phyloP scores from a whole-genome alignment of 2,329 filamentous ascomycete species.

The Pezicula rhizophila region DNA sequence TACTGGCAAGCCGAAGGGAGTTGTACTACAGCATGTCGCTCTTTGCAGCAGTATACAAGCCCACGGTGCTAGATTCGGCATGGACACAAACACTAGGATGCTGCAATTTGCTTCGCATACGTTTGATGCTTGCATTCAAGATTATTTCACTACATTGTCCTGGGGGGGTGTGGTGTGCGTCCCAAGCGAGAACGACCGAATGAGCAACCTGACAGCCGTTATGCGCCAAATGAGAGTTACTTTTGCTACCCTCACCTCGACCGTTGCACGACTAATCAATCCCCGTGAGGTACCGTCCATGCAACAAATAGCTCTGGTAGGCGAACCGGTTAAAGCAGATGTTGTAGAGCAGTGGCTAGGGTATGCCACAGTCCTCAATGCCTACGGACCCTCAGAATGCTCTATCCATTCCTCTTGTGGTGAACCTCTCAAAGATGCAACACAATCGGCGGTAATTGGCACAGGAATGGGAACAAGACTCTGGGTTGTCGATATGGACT shows the following conservation, averaged over 20 bases:
- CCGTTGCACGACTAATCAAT: neutral
- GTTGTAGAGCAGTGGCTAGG: constrained; percentile 1
- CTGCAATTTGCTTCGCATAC: constrained; percentile 2
- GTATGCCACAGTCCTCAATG: constrained; percentile 1
- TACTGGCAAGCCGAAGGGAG: constrained; percentile 1
- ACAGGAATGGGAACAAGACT: neutral
- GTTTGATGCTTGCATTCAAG: neutral
- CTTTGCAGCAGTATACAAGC: constrained; percentile 2
- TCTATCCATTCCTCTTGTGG: constrained; percentile 1
- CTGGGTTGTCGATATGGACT: constrained; percentile 1
- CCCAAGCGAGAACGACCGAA: constrained; percentile 1
- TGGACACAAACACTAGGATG: neutral
- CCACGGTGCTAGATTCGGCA: constrained; percentile 1
- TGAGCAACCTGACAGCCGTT: constrained; percentile 1
- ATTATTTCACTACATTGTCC: constrained; percentile 1
- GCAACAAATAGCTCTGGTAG: constrained; percentile 2
- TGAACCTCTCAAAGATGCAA: neutral
- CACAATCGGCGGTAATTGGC: neutral
- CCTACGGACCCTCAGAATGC: constrained; percentile 2
- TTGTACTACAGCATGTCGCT: constrained; percentile 1
- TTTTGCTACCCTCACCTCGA: constrained; percentile 1
- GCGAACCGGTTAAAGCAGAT: neutral
- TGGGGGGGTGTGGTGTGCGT: constrained; percentile 1
- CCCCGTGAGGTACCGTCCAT: neutral
- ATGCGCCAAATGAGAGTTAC: constrained; percentile 1